Evolutionary conservation across 2,329 filamentous ascomycete genomes (phyloP), one percentile per base, ranked within the genome.

Genomic region (Simplicillium sp.): DNA sequence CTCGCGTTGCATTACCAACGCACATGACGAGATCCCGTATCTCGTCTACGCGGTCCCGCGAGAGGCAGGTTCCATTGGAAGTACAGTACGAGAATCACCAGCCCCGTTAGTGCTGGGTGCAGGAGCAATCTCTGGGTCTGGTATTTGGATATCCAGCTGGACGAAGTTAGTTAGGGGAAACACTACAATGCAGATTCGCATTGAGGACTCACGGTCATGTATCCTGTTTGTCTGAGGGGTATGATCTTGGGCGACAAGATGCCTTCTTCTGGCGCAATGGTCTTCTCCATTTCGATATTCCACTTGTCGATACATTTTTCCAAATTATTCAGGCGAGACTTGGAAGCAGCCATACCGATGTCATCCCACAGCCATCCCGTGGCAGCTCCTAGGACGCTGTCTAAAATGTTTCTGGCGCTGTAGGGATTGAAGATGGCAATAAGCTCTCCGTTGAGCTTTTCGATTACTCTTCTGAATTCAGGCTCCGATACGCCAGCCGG

Each of bases 281-380:
- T 65, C 56, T 72, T 74, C 53, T 78, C 77, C 71, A 80, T 77
- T 46, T 86, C 77, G 8, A 59, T 57, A 58, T 98, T 98, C 89
- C 90, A 96, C 44, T 79, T 73, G 48, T 94, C 84, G 40, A 98
- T 75, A 80, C 86, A 95, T 31, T 60, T 61, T 62, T 98, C 92
- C 14, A 96, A 65, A 9, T 66, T 71, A 41, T 71, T 74, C 36
- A 95, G 60, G 41, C 81, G 74, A 16, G 70, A 67, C 66, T 97
- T 97, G 44, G 84, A 75, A 8, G 74, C 79, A 3, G 85, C 85
- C 29, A 87, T 64, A 2, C 90, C 88, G 16, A 90, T 53, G 56
- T 97, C 90, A 44, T 98, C 92, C 87, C 88, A 97, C 29, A 97
- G 54, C 86, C 89, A 98, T 16, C 90, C 86, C 0, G 92, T 97